Evolutionary conservation across 768 basidiomycete species (phyloP), one percentile per base, ranked within the genome.

Genomic region (Kwoniella heveanensis): DNA sequence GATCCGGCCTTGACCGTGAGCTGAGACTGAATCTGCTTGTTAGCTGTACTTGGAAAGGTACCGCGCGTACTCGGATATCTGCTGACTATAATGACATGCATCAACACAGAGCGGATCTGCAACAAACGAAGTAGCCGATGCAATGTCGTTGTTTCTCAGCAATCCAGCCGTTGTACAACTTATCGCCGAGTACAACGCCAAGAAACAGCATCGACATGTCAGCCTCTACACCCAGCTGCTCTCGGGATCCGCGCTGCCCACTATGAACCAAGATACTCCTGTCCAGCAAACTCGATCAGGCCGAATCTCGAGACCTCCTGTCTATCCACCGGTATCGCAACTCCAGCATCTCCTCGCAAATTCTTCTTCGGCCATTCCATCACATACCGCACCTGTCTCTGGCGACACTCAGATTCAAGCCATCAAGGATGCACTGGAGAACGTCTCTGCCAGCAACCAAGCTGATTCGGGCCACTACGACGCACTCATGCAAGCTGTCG

Each of bases 241-340:
- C 1, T 63, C 57, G 25, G 58, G 59, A 2, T 65, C 64, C 7
- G 30, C 26, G 12, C 7, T 51, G 5, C 60, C 60, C 26, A 46
- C 25, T 27, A 29, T 21, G 1, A 47, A 44, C 1, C 62, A 55
- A 9, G 62, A 64, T 36, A 67, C 66, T 21, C 66, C 66, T 13
- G 50, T 57, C 10, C 66, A 67, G 26, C 67, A 68, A 32, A 68
- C 67, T 8, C 30, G 67, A 49, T 64, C 63, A 29, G 67, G 67
- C 21, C 29, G 67, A n/a, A 68, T 68, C 15, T 65, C 63, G n/a
- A 50, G 67, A 29, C 67, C 63, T 44, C 67, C 67, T 13, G 54
- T 58, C 30, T 24, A 60, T 30, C 62, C 58, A n/a, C 52, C 39
- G 6, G 10, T 27, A 1, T 49, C 37, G 29, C 60, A 46, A 27